phyloP scores from a whole-genome alignment of 768 basidiomycete species.

The Termitomyces eurrhizus region DNA sequence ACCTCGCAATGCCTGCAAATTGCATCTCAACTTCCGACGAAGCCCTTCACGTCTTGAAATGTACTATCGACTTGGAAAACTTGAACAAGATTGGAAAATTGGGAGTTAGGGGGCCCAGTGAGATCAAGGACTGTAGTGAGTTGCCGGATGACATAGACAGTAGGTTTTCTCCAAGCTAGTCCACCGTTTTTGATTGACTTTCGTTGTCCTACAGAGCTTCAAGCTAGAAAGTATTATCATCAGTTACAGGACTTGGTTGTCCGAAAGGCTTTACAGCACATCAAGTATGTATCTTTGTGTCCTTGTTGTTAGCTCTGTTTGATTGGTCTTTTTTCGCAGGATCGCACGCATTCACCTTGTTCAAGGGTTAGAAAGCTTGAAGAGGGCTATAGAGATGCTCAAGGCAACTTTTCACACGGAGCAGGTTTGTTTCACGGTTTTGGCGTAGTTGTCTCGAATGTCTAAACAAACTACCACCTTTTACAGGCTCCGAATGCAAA shows the following conservation, averaged over 20 bases:
- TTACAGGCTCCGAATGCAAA: neutral
- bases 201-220: neutral
- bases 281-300: neutral
- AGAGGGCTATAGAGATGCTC: neutral
- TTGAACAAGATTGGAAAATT: neutral
- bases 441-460: no score
- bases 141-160: neutral
- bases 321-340: neutral
- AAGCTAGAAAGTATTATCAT: no score
- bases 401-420: neutral
- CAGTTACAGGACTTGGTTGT: neutral
- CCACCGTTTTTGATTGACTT: neutral
- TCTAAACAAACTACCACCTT: neutral
- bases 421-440: neutral
- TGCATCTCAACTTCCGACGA: no score
- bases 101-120: neutral
- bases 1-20: neutral
- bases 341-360: neutral
- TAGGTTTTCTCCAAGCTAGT: neutral
- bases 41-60: no score
- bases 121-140: neutral
- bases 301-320: neutral
- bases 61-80: no score
- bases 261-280: neutral
- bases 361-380: neutral